phyloP scores from a whole-genome alignment of 2,329 filamentous ascomycete species.

The Claviceps sp. region DNA sequence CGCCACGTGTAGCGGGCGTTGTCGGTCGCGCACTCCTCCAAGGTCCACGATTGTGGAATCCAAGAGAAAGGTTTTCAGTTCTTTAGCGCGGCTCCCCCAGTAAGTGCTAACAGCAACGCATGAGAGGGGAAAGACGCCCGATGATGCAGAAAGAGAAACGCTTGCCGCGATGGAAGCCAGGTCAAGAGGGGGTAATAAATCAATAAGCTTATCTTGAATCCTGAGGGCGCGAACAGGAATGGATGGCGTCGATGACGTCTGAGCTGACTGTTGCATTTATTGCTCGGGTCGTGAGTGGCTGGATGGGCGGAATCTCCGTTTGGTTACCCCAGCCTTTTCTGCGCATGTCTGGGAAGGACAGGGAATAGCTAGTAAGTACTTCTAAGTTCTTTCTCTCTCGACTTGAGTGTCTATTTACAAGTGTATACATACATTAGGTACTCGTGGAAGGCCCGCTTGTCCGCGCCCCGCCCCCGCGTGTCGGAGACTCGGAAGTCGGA shows the following conservation, averaged over 20 bases:
- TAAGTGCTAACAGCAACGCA: background rate
- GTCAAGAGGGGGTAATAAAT: too few relatives aligned
- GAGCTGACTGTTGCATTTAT: slow-evolving; percentile 1
- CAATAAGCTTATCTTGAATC: too few relatives aligned
- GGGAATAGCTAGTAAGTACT: background rate
- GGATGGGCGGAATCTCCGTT: background rate
- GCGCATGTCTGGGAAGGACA: background rate
- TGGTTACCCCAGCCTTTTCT: background rate
- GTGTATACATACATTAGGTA: too few relatives aligned
- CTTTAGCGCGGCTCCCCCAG: background rate
- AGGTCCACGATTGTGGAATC: background rate
- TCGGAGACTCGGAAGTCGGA: too few relatives aligned
- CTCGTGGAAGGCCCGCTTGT: too few relatives aligned
- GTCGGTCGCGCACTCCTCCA: background rate
- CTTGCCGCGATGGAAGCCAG: too few relatives aligned
- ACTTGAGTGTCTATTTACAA: too few relatives aligned
- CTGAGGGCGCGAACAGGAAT: too few relatives aligned
- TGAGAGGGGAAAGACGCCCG: background rate
- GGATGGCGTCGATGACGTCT: background rate
- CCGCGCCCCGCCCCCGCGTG: too few relatives aligned
- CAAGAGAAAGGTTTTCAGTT: background rate
- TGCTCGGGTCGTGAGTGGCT: background rate
- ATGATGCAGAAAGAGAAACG: background rate
- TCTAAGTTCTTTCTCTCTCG: too few relatives aligned
- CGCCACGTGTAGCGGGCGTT: background rate